Conservation (phyloP, 2,329 filamentous ascomycete species). For the Trichoderma koningiopsis region DNA sequence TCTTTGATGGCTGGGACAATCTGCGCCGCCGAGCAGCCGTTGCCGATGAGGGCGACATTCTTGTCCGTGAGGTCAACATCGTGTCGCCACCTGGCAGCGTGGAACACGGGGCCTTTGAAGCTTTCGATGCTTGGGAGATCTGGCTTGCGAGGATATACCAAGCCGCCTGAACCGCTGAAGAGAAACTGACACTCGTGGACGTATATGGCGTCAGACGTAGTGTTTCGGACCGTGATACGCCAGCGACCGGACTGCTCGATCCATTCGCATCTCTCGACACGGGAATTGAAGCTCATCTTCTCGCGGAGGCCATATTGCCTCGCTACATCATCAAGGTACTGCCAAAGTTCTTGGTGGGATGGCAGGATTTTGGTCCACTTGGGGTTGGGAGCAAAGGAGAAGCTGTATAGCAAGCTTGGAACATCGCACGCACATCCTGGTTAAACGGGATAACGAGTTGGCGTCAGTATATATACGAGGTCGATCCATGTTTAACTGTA, state of each 20-base stretch:
- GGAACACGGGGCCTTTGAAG: constrained; percentile 57
- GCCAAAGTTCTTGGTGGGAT: constrained; percentile 55
- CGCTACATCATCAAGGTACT: constrained; percentile 58
- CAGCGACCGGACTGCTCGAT: constrained; percentile 39
- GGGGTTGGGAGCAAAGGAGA: constrained; percentile 61
- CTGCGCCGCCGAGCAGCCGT: constrained; percentile 57
- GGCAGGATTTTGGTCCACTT: constrained; percentile 62
- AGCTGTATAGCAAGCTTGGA: constrained; percentile 62
- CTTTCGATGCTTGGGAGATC: constrained; percentile 51
- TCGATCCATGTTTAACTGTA: neutral
- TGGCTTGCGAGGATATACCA: constrained; percentile 39
- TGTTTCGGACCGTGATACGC: constrained; percentile 37
- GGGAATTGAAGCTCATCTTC: constrained; percentile 44
- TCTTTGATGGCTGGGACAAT: constrained; percentile 50
- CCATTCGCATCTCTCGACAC: constrained; percentile 45
- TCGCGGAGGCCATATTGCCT: constrained; percentile 45
- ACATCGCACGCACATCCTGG: constrained; percentile 56
- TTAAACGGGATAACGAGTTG: neutral
- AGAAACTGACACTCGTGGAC: constrained; percentile 46
- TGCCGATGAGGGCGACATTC: constrained; percentile 56
- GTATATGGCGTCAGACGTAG: constrained; percentile 30
- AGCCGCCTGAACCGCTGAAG: constrained; percentile 40
- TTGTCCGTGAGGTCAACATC: constrained; percentile 51
- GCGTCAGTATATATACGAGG: neutral
- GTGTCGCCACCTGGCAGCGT: constrained; percentile 58